Evolutionary conservation across 2,329 filamentous ascomycete genomes (phyloP).

Genomic region (Aspergillus ustus): DNA sequence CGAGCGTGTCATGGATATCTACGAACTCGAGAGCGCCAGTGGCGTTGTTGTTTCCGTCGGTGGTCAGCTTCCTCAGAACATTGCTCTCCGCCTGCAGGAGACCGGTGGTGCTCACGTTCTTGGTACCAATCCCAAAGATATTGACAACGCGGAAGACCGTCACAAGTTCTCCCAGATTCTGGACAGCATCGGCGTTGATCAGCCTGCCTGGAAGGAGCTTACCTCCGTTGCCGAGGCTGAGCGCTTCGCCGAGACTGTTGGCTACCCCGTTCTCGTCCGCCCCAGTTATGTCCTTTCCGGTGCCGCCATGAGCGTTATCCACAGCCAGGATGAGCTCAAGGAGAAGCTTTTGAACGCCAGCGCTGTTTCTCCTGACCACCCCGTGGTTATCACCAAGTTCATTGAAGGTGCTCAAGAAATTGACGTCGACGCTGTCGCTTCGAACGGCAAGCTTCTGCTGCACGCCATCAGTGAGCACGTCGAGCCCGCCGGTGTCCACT

Average conservation of each 20-base stretch:
- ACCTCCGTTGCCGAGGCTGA: constrained; percentile 88
- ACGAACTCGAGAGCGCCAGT: constrained; percentile 82
- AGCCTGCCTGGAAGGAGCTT: constrained; percentile 97
- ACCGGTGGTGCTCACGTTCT: constrained; percentile 87
- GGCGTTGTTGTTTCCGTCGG: constrained; percentile 96
- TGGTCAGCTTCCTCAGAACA: constrained; percentile 96
- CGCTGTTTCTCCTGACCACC: constrained; percentile 92
- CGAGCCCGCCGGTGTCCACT: constrained; percentile 97
- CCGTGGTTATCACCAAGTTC: constrained; percentile 97
- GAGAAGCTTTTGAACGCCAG: constrained; percentile 91
- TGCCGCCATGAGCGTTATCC: constrained; percentile 97
- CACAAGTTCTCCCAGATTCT: constrained; percentile 98
- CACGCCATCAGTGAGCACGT: constrained; percentile 96
- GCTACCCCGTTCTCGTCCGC: constrained; percentile 93
- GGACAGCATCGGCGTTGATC: constrained; percentile 94
- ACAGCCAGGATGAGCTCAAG: constrained; percentile 83
- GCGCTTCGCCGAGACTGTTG: constrained; percentile 79
- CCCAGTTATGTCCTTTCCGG: constrained; percentile 96
- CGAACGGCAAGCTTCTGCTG: constrained; percentile 80
- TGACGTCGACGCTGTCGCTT: constrained; percentile 91
- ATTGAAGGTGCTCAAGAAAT: constrained; percentile 97
- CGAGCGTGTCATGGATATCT: constrained; percentile 98
- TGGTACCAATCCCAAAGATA: constrained; percentile 89
- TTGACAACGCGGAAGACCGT: constrained; percentile 96
- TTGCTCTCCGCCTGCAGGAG: constrained; percentile 91